Percentiles rank a stretch among this genome's conserved stretches.
These are phyloP conservation scores for Dendrothele bispora DNA, from an alignment of 768 basidiomycete genomes.

Conservation along the genomic window DNA sequence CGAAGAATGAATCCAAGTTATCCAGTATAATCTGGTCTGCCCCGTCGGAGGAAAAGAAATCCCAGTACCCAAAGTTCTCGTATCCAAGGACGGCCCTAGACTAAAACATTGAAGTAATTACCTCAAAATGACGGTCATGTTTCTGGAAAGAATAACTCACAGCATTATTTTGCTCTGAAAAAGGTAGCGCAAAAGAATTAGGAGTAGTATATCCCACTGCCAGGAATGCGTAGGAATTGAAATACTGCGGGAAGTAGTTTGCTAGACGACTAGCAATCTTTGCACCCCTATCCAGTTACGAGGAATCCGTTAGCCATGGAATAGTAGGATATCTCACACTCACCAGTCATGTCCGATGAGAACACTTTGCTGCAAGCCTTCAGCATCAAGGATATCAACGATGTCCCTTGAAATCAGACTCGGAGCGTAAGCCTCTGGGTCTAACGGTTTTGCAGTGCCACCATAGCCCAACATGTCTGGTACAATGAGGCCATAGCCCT, in stretches of 20 bases:
- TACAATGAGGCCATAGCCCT: conserved; percentile 43
- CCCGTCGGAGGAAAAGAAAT: conserved; percentile 33
- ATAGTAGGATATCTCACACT: too few species aligned
- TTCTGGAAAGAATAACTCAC: too few species aligned
- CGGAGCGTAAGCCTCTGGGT: conserved; percentile 23
- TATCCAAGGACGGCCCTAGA: conserved; percentile 22
- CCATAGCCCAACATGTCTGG: conserved; percentile 51
- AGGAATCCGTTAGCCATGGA: too few species aligned
- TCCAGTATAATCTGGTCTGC: conserved; percentile 27
- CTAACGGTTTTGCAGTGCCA: conserved; percentile 23
- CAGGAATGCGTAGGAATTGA: conserved; percentile 39
- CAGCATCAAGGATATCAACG: conserved; percentile 37
- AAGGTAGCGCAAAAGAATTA: conserved; percentile 15
- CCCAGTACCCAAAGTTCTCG: conserved; percentile 35
- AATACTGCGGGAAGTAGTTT: conserved; percentile 35
- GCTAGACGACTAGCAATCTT: conserved; percentile 32
- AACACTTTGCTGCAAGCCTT: conserved; percentile 28
- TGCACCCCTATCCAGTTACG: too few species aligned
- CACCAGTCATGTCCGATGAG: conserved; percentile 43
- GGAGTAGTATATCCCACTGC: conserved; percentile 35
- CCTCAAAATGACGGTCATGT: too few species aligned
- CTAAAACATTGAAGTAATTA: too few species aligned
- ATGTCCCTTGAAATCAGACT: conserved; percentile 31
- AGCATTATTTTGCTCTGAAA: background rate
- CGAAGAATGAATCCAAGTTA: conserved; percentile 35